Evolutionary conservation across 2,329 filamentous ascomycete genomes (phyloP), one percentile per base, ranked within the genome.

Genomic region (Neonectria ditissima): DNA sequence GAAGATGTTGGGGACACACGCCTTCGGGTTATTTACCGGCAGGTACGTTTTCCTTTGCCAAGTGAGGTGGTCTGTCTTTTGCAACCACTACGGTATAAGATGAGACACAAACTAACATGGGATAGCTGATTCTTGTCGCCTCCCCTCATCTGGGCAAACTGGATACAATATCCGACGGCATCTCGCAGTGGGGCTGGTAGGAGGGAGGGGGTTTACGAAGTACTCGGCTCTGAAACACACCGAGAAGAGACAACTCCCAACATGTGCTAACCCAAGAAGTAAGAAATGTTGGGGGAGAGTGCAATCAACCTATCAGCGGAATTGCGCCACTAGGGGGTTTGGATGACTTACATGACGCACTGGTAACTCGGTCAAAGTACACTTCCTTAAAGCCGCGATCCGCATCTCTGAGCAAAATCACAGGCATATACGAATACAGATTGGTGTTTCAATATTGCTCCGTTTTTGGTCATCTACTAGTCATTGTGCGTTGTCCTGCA

Each of bases 1-100:
- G 28, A 55, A 28, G 24, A 60, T n/a, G 54, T 30, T 18, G 24
- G 45, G 45, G 39, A 37, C 34, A 52, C 16, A 13, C 47, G 4
- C 30, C 7, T 34, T 41, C 1, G 41, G n/a, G n/a, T 18, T 53
- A 32, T 26, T 26, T 26, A n/a, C 50, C 22, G 48, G 22, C 51
- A 50, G 47, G 47, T 50, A 50, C n/a, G n/a, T 50, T 14, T 6
- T n/a, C 26, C n/a, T 28, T 34, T 11, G 2, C 2, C 8, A 20
- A 32, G 28, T 20, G n/a, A 34, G 44, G 28, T 28, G 1, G 28
- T 28, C 1, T 28, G 16, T 48, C 20, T 24, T 24, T 34, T 2
- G 47, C 47, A 20, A 10, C 47, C 28, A 30, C 11, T 16, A 18
- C 3, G 4, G 9, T 9, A 32, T 7, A 20, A 32, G 16, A 50